Evolutionary conservation across 306 rosid species (phyloP).

Genomic region (Citrullus mucosospermus): DNA sequence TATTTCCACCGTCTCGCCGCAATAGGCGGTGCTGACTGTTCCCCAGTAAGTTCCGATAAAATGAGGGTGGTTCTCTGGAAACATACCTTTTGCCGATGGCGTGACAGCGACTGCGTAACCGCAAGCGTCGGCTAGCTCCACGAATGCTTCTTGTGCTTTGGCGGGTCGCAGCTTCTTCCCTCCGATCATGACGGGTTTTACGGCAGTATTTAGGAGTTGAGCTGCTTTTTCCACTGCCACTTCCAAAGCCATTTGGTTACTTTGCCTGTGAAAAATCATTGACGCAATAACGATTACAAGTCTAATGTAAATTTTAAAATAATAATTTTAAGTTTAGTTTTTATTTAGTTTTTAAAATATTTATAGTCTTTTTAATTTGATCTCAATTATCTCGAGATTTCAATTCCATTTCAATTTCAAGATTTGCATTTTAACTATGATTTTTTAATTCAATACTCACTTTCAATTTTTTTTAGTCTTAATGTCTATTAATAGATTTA

Average conservation of each 20-base stretch:
- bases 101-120: slow-evolving; percentile 61
- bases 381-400: too few species aligned
- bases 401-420: too few species aligned
- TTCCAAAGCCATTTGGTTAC: slow-evolving; percentile 19
- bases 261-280: neutral
- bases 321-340: too few species aligned
- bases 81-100: slow-evolving; percentile 80
- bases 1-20: slow-evolving; percentile 54
- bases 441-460: too few species aligned
- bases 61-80: slow-evolving; percentile 69
- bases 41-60: slow-evolving; percentile 94
- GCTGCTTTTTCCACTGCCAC: slow-evolving; percentile 78
- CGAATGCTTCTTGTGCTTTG: slow-evolving; percentile 52
- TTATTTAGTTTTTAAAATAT: too few species aligned
- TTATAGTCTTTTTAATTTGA: too few species aligned
- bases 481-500: too few species aligned
- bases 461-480: too few species aligned
- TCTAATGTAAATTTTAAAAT: too few species aligned
- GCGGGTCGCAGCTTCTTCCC: slow-evolving; percentile 74
- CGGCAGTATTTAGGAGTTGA: slow-evolving; percentile 64
- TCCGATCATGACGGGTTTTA: slow-evolving; percentile 71
- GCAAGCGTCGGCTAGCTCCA: slow-evolving; percentile 58
- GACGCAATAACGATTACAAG: neutral
- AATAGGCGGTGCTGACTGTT: slow-evolving; percentile 47
- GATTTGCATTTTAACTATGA: too few species aligned